Evolutionary conservation across 805 yeast genomes (phyloP), one percentile per base, ranked within the genome.

Genomic region (Sugiyamaella chiloensis): DNA sequence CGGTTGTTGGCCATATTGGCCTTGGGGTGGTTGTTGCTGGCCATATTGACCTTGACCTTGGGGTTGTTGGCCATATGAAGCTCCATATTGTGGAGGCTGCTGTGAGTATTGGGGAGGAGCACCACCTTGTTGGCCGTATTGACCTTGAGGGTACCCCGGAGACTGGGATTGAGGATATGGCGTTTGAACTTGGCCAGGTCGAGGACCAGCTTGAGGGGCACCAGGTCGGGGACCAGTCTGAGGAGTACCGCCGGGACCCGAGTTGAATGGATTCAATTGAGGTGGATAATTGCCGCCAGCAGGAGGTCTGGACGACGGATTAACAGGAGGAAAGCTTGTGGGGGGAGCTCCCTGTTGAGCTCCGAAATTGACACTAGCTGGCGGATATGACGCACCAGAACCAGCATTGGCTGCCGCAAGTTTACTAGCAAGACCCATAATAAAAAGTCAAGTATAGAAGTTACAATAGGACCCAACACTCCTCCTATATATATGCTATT

Each of bases 371-470:
- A 29, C 11, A 12, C 5, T n/a, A 11, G 5, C 37, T 27, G 24
- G 45, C 14, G 14, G 45, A 26, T 3, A 19, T 6, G 24, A 30
- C 19, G 29, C 47, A 7, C 46, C 21, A 6, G 46, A 14, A 35
- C 8, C 42, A 16, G 52, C 52, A 20, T 49, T 48, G 24, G 55
- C 49, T 24, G 62, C 55, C 8, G 52, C 53, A 24, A 60, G 47
- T 52, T 60, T 60, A 40, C 61, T 57, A 6, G 64, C 64, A 21
- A 60, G 54, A 34, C 64, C 64, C 64, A 60, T 60, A n/a, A 8
- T 35, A n/a, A n/a, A n/a, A n/a, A n/a, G n/a, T n/a, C n/a, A n/a
- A n/a, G n/a, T n/a, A n/a, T n/a, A n/a, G n/a, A n/a, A n/a, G n/a
- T n/a, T n/a, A n/a, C n/a, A n/a, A n/a, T n/a, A n/a, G n/a, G n/a